These are phyloP conservation scores for Chionographis japonica DNA, from an alignment of 106 monocot species.

Conservation along the genomic window DNA sequence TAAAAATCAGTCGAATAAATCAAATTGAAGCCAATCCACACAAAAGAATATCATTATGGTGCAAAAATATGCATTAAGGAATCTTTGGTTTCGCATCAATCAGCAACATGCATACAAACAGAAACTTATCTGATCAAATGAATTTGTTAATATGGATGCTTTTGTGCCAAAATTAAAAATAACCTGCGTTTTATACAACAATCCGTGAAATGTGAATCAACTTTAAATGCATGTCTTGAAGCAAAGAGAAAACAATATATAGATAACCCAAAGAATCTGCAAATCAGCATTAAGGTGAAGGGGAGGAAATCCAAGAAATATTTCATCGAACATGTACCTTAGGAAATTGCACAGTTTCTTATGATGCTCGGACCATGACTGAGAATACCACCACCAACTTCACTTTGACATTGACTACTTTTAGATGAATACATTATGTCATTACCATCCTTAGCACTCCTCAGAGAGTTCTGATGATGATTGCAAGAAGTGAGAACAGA, in stretches of 20 bases:
- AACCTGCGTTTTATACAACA: constrained; percentile 64
- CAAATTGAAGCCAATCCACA: constrained; percentile 1
- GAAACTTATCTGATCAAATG: constrained; percentile 98
- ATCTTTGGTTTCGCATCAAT: constrained; percentile 26
- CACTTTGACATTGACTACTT: too few species aligned
- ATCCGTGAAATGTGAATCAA: not conserved
- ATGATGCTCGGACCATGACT: constrained; percentile 99
- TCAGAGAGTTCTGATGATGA: too few species aligned
- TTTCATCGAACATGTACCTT: constrained; percentile 48
- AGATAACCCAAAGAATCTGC: not conserved
- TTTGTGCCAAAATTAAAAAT: constrained; percentile 95
- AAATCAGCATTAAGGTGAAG: constrained; percentile 3
- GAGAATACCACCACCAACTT: too few species aligned
- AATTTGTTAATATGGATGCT: constrained; percentile 92
- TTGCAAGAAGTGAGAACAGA: too few species aligned
- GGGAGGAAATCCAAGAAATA: not conserved
- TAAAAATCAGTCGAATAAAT: constrained; percentile 19
- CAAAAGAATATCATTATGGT: constrained; percentile 11
- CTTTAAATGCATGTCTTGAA: not conserved
- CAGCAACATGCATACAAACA: constrained; percentile 52
- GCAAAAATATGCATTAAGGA: constrained; percentile 24
- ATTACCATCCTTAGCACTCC: too few species aligned
- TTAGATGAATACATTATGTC: too few species aligned
- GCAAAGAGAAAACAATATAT: constrained; percentile 2
- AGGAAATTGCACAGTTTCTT: constrained; percentile 92